Evolutionary conservation across 2,329 filamentous ascomycete species (phyloP), one percentile per base, ranked within the genome.

Genomic region (Aureobasidium sp.): DNA sequence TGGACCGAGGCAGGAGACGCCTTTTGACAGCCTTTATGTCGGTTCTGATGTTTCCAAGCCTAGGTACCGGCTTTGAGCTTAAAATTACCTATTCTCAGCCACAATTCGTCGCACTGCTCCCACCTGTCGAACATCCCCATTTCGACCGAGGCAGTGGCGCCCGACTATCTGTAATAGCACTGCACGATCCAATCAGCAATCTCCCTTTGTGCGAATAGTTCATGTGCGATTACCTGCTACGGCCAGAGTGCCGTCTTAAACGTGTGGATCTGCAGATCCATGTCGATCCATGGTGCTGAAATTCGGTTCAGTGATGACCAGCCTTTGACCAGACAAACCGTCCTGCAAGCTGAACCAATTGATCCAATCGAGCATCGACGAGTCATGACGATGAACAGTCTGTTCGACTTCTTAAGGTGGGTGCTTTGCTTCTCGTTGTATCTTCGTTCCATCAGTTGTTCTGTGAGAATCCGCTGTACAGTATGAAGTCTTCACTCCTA

Each of bases 231-330:
- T 36, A 26, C 53, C 41, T 26, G 34, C 26, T 9, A 32, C 26
- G 53, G 41, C n/a, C 41, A 46, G 23, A 27, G 29, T 57, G 39
- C 29, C 53, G 53, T 10, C 27, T 56, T 56, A 26, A 15, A 42
- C 26, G 20, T 42, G 53, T 46, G 26, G 53, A 57, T 57, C 53
- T 32, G 53, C 27, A 57, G 53, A 57, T 57, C 53, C 41, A 36
- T 36, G 53, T 34, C 41, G 53, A 57, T 57, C 53, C 41, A 57
- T 46, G 53, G 36, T 42, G 1, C 26, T 20, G 15, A 42, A 55
- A 42, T 55, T 17, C 51, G 51, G 51, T 55, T 15, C 51, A 57
- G 39, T 46, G 27, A 46, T 29, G 53, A 57, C 39, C 27, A 46
- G 5, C 29, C 53, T 46, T 34, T 23, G 7, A 57, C 53, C 41